Evolutionary conservation across 1,284 basidiomycete species (phyloP), one percentile per base, ranked within the genome.

Genomic region (Puccinia sorghi): DNA sequence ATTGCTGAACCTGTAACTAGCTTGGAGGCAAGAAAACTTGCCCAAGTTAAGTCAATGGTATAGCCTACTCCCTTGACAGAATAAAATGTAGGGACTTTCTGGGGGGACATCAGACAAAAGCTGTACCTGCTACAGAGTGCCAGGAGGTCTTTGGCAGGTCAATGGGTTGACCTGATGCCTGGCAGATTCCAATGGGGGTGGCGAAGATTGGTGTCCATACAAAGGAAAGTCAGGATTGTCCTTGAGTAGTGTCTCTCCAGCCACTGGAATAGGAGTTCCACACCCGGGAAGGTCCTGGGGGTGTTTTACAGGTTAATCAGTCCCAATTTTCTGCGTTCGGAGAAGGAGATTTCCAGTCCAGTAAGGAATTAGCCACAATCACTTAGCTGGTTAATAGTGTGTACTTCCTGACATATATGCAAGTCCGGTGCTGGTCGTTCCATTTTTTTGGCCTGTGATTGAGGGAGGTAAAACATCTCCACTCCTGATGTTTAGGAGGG

Each of bases 191-290:
- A 71, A 37, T 54, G 13, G 5, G 22, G 20, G 27, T 71, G 69
- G n/a, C 56, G 69, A 12, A 71, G 50, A 15, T 71, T 56, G 3
- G 48, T 2, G 50, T 71, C 69, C 69, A 71, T 71, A 3, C 37
- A 22, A 25, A 71, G n/a, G 20, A 71, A 7, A 1, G 13, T 56
- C 3, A 50, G 50, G 43, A 25, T 71, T 12, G 0, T 0, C 1
- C 69, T 11, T 15, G 4, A 13, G 46, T 52, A 41, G 20, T 7
- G 15, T 6, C 12, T 37, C 1, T 6, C 11, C 4, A 71, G 50
- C 69, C 69, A 71, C 12, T 56, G 11, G 2, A 15, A 5, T 25
- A 71, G 27, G 2, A 56, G 5, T 0, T 32, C 20, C 3, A 71
- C 5, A 9, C 4, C 69, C 7, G 69, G 25, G 25, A 56, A 56